Conservation (phyloP, 305 asterid species). For the Ilex paraguariensis region DNA sequence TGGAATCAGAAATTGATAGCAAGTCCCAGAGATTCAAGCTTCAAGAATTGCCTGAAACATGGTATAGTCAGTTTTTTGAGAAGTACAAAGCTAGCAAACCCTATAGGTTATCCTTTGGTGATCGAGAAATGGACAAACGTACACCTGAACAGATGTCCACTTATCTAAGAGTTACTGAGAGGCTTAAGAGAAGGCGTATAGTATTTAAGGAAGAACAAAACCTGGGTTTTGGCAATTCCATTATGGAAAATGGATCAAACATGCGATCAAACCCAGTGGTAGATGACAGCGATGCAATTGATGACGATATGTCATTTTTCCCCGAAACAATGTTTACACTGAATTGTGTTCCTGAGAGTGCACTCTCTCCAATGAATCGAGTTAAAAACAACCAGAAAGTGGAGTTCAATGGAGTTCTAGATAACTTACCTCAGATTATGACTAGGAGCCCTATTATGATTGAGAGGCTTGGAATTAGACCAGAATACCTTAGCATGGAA, state of each 20-base stretch:
- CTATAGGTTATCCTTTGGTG: constrained; percentile 56
- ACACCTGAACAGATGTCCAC: constrained; percentile 86
- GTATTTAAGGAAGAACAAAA: constrained; percentile 47
- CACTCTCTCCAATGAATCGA: constrained; percentile 41
- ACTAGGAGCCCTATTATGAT: constrained; percentile 91
- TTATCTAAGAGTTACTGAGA: constrained; percentile 75
- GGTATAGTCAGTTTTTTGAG: constrained; percentile 86
- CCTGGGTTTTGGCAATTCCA: constrained; percentile 23
- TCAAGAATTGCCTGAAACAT: constrained; percentile 83
- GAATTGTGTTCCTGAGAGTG: constrained; percentile 90
- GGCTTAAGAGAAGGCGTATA: constrained; percentile 78
- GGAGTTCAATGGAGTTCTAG: constrained; percentile 84
- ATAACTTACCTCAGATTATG: constrained; percentile 71
- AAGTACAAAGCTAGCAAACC: constrained; percentile 64
- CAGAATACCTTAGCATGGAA: constrained; percentile 91
- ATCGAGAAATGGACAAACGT: constrained; percentile 80
- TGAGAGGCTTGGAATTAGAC: constrained; percentile 96
- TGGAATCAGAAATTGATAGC: constrained; percentile 55
- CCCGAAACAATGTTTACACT: constrained; percentile 84
- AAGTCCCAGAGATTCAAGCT: constrained; percentile 54
- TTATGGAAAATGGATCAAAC: constrained; percentile 37
- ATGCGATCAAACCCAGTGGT: constrained; percentile 32
- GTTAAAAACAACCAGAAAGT: constrained; percentile 42
- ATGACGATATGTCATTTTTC: constrained; percentile 55
- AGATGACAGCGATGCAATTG: constrained; percentile 38